Base-by-base conservation (phyloP, 2,329 filamentous ascomycete species). In the Apiospora sp. region DNA sequence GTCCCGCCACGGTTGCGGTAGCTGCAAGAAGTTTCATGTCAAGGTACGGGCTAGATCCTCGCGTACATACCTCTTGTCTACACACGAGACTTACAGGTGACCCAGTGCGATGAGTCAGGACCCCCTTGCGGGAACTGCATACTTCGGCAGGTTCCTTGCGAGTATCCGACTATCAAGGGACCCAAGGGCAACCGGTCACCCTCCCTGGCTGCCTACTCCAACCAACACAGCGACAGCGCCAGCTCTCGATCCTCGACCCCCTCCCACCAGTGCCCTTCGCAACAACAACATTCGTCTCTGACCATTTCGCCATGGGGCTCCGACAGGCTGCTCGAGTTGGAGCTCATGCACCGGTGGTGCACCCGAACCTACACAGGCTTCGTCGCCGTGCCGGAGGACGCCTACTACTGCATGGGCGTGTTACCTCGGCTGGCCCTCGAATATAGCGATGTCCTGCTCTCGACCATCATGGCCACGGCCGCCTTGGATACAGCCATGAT, bases 71-170 rank as follows among this genome's bases (percentile, higher is more conserved):
- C 67, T 22, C 14, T 70, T 16, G n/a, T 41, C 22, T 58, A 4
- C 8, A 37, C n/a, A 24, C 58, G 34, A 27, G 37, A 41, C 69
- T 54, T 34, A 51, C 69, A 13, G 10, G 12, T 13, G 27, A 44
- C 13, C 27, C 27, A 71, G 69, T 71, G 69, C 24, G 69, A 71
- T 27, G 69, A 71, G 24, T 34, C 37, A 27, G 69, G 69, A 24
- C 69, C 69, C 24, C 69, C 69, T 7, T 71, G 69, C 27, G 69
- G 51, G 16, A 71, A 71, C 54, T 71, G 69, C 54, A 41, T 71
- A 46, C 58, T 67, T 41, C 54, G 69, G 27, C 34, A 71, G 41
- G 41, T 30, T 43, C 34, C 51, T 12, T 71, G 69, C 48, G 54
- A 48, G 24, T 71, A 71, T 67, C 51, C 41, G 14, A 44, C 67